Base-by-base conservation (phyloP, 768 basidiomycete species). In the Lentinus brumalis region DNA sequence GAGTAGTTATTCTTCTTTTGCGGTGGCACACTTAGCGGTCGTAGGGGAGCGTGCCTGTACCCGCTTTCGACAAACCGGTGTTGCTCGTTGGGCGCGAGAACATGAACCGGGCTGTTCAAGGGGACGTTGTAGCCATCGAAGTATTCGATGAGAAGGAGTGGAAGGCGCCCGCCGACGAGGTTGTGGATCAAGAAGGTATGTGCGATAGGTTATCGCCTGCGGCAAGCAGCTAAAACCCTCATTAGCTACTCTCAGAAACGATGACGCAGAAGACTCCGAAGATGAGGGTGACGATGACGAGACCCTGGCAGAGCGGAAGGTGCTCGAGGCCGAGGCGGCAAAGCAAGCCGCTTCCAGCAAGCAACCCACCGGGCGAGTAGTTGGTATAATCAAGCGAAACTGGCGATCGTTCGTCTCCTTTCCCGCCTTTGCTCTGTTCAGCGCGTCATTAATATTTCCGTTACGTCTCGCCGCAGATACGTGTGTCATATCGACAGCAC, bases 401-500 rank as follows among this genome's bases (percentile, higher is more conserved):
- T 99, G 96, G 96, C 79, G 96, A 69, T 88, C 96, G 86, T 94
- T 75, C 65, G 92, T 83, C 18, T 7, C 50, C n/a, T 12, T 35
- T 60, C 21, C n/a, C 52, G 41, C 5, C 47, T 30, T 38, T 45
- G 18, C 44, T 63, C 31, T 49, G 40, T 50, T 16, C 38, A 21
- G 46, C 2, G 11, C 57, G 40, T 18, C n/a, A 14, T 60, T 53
- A 40, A 57, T 50, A 29, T 52, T 12, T 53, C 41, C 52, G n/a
- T 29, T 41, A 18, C 12, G 21, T 3, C 35, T 16, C 16, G 55
- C 50, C 39, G 40, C 68, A 93, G 91, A 44, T 93, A 93, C 70
- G 96, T 98, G 40, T 98, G 95, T 74, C 96, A 98, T 72, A 87
- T 99, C 50, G 97, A 98, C 73, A 85, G 87, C 61, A 85, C 90